These are phyloP conservation scores for Apiospora sp. DNA, from an alignment of 2,329 filamentous ascomycete species.

Conservation along the genomic window DNA sequence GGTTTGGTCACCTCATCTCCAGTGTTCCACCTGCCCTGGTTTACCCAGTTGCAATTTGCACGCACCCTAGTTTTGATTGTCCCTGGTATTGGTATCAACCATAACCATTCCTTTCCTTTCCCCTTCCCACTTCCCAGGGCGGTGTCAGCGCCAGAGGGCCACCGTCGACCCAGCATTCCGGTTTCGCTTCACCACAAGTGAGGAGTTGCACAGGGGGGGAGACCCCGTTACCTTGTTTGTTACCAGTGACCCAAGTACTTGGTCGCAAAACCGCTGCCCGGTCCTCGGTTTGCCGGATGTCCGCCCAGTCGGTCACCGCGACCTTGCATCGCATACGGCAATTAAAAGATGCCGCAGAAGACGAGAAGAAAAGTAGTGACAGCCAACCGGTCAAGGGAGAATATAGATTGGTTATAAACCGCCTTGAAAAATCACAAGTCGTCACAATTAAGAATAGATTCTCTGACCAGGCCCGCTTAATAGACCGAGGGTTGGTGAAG, in stretches of 20 bases:
- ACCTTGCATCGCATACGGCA: neutral
- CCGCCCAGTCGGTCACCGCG: constrained; percentile 1
- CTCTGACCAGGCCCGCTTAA: neutral
- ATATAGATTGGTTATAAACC: neutral
- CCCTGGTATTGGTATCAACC: constrained; percentile 6
- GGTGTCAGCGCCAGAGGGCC: neutral
- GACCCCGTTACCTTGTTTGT: constrained; percentile 1
- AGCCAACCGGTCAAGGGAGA: neutral
- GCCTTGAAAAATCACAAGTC: neutral
- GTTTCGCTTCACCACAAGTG: neutral
- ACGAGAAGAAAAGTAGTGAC: neutral
- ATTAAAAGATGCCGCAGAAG: neutral
- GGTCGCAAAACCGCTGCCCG: neutral
- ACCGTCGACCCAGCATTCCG: constrained; percentile 4
- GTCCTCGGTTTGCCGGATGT: neutral
- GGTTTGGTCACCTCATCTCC: constrained; percentile 23
- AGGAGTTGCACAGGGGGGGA: neutral
- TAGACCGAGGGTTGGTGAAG: constrained; percentile 5
- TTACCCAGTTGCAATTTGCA: constrained; percentile 7
- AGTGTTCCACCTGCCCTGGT: constrained; percentile 15
- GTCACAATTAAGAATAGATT: constrained; percentile 15
- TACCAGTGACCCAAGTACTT: neutral
- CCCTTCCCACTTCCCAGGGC: constrained; percentile 10
- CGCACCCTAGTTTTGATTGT: constrained; percentile 10
- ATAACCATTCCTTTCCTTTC: neutral